phyloP scores from a whole-genome alignment of 78 protist genomes.

The Dictyostelium purpureum region DNA sequence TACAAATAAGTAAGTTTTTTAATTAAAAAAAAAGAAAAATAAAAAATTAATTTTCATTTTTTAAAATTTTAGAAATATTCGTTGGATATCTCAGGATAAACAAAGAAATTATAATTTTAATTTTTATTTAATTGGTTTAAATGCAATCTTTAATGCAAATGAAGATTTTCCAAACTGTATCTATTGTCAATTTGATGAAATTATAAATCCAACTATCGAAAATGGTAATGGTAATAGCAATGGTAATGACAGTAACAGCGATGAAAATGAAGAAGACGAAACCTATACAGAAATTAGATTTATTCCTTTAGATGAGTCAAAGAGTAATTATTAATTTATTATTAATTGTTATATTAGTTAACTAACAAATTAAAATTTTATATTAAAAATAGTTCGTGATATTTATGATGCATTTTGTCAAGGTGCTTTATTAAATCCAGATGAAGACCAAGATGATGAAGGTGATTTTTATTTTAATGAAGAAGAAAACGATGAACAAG shows the following conservation, averaged over 20 bases:
- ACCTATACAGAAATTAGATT: slow-evolving; percentile 19
- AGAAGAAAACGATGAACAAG: neutral
- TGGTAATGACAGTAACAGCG: neutral
- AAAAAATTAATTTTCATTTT: neutral
- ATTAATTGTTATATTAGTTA: no score
- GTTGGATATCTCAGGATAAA: neutral
- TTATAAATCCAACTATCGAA: neutral
- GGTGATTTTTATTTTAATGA: slow-evolving; percentile 26
- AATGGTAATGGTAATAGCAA: neutral
- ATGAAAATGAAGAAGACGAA: neutral
- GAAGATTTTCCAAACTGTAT: neutral
- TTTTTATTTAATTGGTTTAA: slow-evolving; percentile 25
- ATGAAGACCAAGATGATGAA: slow-evolving; percentile 26
- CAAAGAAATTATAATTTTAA: neutral
- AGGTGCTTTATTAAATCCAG: slow-evolving; percentile 35
- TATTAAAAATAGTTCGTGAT: neutral
- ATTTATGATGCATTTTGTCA: slow-evolving; percentile 16
- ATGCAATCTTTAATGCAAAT: neutral
- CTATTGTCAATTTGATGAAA: slow-evolving; percentile 14
- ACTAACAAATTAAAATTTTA: neutral
- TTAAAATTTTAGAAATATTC: slow-evolving; percentile 12
- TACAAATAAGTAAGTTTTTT: neutral
- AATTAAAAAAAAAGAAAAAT: no score
- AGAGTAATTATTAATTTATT: neutral
- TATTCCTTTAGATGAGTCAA: neutral